Base-by-base conservation (phyloP, 495 filamentous ascomycete genomes). In the Penicillium antarcticum region DNA sequence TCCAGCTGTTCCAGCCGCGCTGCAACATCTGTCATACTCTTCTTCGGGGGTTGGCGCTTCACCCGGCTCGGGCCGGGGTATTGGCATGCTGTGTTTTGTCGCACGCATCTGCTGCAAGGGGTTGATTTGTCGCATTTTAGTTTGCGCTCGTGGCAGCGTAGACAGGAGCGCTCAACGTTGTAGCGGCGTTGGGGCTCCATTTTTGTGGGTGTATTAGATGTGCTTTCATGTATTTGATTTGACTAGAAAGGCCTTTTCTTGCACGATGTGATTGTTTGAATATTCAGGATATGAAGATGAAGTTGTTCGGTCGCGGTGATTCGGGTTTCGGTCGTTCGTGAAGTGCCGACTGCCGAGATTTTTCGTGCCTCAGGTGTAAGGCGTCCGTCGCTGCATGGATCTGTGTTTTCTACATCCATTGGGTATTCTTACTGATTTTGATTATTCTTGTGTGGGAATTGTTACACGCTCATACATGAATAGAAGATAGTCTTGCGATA, bases 91-190 rank as follows among this genome's bases (percentile, higher is more conserved):
- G 59, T 39, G 9, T 60, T 60, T 2, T 52, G 40, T 3, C 60
- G 56, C 1, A 48, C 23, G 38, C 71, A 74, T 51, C 55, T 57
- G 29, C 31, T 53, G 42, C 69, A 74, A 17, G 69, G 69, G 5
- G 45, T 31, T 12, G 35, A 38, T 36, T 61, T 71, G 55, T 72
- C 66, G 46, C 71, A 74, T 14, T 60, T 56, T 50, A 74, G 58
- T 41, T 72, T 72, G 37, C 68, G 62, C 47, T 63, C 62, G 49
- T 70, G 66, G 49, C 69, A 72, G 29, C 62, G 59, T 29, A 72
- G 41, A 51, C 69, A 72, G 16, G 69, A 71, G 12, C 68, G 64
- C 42, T 60, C 57, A 24, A 63, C 60, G 36, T 63, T 61, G 48
- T 63, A 63, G 3, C 60, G 57, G 10, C 60, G 57, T 24, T 42